Conservation (phyloP, 176 grass and related monocot genomes). For the Leersia perrieri region DNA sequence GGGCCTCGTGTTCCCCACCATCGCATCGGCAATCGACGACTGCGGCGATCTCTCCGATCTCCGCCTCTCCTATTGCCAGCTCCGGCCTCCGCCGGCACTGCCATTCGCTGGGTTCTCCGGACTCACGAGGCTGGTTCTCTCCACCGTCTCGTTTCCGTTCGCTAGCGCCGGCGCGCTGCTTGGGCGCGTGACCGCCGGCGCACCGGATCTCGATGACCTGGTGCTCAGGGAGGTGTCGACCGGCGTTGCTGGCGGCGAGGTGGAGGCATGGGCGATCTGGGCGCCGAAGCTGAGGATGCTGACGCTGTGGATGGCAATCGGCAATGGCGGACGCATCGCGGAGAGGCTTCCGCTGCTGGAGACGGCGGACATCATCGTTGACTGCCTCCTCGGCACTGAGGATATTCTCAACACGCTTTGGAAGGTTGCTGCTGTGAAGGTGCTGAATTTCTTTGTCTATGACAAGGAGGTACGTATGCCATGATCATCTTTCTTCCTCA, state of each 20-base stretch:
- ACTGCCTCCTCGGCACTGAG: not conserved
- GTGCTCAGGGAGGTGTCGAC: not conserved
- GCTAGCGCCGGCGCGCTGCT: not conserved
- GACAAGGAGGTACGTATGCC: not conserved
- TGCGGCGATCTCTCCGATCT: not conserved
- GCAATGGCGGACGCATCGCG: not conserved
- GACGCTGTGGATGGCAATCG: not conserved
- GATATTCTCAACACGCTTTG: not conserved
- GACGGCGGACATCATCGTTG: not conserved
- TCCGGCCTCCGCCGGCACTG: not conserved
- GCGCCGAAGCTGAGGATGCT: not conserved
- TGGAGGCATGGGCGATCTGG: not conserved
- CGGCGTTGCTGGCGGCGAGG: not conserved
- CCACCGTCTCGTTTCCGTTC: not conserved
- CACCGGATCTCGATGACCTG: not conserved
- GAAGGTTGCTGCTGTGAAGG: not conserved
- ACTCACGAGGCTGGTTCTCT: not conserved
- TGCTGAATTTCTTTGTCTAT: not conserved
- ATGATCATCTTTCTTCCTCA: not conserved
- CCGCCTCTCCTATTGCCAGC: not conserved
- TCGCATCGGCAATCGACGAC: not conserved
- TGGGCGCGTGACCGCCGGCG: not conserved
- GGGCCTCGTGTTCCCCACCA: too few species aligned
- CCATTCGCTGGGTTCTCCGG: not conserved
- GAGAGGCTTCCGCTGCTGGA: not conserved